phyloP scores from a whole-genome alignment of 2,329 filamentous ascomycete genomes.

The Epichloe brachyelytri region DNA sequence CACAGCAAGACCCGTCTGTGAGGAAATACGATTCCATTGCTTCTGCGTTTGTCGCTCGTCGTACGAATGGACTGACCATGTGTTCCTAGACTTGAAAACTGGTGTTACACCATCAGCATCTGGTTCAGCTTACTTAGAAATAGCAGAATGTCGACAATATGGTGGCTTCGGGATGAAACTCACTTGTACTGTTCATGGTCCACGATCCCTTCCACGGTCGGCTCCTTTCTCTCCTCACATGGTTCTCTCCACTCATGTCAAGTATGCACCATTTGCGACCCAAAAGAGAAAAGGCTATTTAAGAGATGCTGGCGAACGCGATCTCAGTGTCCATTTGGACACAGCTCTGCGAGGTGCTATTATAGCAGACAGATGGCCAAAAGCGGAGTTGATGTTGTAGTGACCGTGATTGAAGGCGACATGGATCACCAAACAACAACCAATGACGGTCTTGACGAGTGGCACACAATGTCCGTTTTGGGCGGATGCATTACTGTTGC shows the following conservation, averaged over 20 bases:
- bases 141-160: slow-evolving; percentile 36
- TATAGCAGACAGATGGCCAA: slow-evolving; percentile 96
- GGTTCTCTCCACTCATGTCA: slow-evolving; percentile 83
- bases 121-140: slow-evolving; percentile 77
- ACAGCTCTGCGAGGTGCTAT: slow-evolving; percentile 80
- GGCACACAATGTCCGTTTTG: slow-evolving; percentile 85
- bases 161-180: slow-evolving; percentile 67
- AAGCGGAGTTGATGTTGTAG: slow-evolving; percentile 86
- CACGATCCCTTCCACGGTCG: slow-evolving; percentile 76
- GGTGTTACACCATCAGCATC: slow-evolving; percentile 87
- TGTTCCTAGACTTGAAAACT: slow-evolving; percentile 63
- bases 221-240: slow-evolving; percentile 88
- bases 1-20: slow-evolving; percentile 51
- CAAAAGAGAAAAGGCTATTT: slow-evolving; percentile 72
- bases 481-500: slow-evolving; percentile 88
- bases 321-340: slow-evolving; percentile 82
- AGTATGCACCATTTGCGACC: slow-evolving; percentile 91
- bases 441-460: slow-evolving; percentile 47
- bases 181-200: slow-evolving; percentile 85
- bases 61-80: neutral
- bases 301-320: slow-evolving; percentile 73
- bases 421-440: slow-evolving; percentile 50
- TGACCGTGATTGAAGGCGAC: slow-evolving; percentile 88
- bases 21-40: slow-evolving; percentile 4
- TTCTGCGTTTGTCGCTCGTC: neutral